A percentile compares a stretch with the other conserved stretches of the same genome.
Conservation (phyloP, 139 green algal genomes). For the Chlorella sp. region DNA sequence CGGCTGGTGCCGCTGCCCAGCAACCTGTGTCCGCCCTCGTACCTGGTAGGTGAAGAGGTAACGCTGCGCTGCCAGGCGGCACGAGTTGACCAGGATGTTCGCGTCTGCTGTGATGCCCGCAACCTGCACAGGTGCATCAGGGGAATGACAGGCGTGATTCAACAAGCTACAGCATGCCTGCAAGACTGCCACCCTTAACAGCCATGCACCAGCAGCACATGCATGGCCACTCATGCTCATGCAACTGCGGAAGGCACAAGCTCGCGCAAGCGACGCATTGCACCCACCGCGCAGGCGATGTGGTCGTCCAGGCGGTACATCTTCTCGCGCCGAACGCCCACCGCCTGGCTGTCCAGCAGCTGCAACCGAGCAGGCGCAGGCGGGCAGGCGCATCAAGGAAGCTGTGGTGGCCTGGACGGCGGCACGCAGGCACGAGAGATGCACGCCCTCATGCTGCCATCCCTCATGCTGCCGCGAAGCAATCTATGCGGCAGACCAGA, state of each 20-base stretch:
- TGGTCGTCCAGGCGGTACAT: slow-evolving; percentile 99
- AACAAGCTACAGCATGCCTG: too few relatives aligned
- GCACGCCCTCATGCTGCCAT: too few relatives aligned
- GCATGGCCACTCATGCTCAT: too few relatives aligned
- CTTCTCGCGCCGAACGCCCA: slow-evolving; percentile 94
- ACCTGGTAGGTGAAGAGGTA: slow-evolving; percentile 90
- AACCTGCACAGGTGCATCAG: too few relatives aligned
- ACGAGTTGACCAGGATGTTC: slow-evolving; percentile 98
- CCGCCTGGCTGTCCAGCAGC: slow-evolving; percentile 90
- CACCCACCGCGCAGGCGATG: slow-evolving; percentile 81
- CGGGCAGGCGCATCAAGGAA: background rate
- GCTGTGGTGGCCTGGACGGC: too few relatives aligned
- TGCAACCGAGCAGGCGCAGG: slow-evolving; percentile 44
- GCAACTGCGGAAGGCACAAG: too few relatives aligned
- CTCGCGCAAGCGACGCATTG: too few relatives aligned
- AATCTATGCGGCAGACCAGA: background rate
- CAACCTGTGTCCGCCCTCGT: background rate
- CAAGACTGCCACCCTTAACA: too few relatives aligned
- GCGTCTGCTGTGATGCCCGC: slow-evolving; percentile 98
- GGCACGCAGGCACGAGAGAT: background rate
- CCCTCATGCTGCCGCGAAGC: background rate
- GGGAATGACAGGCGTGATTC: too few relatives aligned
- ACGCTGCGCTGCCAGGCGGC: slow-evolving; percentile 83
- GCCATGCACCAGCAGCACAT: too few relatives aligned
- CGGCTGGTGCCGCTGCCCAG: background rate